Percentiles rank a stretch among this genome's conserved stretches.
Evolutionary conservation across 2,329 filamentous ascomycete species (phyloP).

Genomic region (Zymoseptoria crescenta): DNA sequence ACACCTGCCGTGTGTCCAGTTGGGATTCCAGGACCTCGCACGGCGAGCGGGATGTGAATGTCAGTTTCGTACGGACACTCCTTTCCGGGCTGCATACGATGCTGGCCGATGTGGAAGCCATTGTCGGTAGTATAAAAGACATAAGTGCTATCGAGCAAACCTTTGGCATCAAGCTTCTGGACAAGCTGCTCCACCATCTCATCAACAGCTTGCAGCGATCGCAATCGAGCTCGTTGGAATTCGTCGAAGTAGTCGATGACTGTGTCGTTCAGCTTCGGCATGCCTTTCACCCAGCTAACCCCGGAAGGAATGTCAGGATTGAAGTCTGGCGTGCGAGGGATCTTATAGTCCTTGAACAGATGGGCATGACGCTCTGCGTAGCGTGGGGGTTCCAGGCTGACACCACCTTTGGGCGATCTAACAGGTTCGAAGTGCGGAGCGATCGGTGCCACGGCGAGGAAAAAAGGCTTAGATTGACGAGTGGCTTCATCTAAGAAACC

Average conservation of each 20-base stretch:
- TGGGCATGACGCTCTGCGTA: conserved; percentile 45
- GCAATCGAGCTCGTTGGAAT: conserved; percentile 45
- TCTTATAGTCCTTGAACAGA: conserved; percentile 52
- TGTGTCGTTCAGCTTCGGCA: conserved; percentile 39
- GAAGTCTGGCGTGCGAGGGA: conserved; percentile 58
- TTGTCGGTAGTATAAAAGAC: conserved; percentile 36
- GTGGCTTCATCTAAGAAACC: conserved; percentile 46
- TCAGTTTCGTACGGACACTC: conserved; percentile 53
- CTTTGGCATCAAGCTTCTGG: conserved; percentile 34
- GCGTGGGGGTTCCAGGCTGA: conserved; percentile 5
- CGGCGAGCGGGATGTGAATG: conserved; percentile 51
- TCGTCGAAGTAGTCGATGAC: conserved; percentile 46
- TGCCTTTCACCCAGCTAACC: conserved; percentile 39
- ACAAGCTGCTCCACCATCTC: conserved; percentile 46
- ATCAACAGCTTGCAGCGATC: conserved; percentile 47
- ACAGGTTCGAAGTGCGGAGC: conserved; percentile 18
- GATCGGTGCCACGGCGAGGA: conserved; percentile 26
- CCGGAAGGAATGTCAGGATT: conserved; percentile 49
- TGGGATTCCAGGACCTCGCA: conserved; percentile 51
- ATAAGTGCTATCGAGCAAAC: conserved; percentile 42
- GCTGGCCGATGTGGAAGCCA: conserved; percentile 49
- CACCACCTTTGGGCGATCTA: conserved; percentile 1
- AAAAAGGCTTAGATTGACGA: conserved; percentile 22
- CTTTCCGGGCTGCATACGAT: conserved; percentile 52
- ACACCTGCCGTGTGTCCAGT: conserved; percentile 35